phyloP scores from a whole-genome alignment of 306 rosid species.

The Adenanthera pavonina region DNA sequence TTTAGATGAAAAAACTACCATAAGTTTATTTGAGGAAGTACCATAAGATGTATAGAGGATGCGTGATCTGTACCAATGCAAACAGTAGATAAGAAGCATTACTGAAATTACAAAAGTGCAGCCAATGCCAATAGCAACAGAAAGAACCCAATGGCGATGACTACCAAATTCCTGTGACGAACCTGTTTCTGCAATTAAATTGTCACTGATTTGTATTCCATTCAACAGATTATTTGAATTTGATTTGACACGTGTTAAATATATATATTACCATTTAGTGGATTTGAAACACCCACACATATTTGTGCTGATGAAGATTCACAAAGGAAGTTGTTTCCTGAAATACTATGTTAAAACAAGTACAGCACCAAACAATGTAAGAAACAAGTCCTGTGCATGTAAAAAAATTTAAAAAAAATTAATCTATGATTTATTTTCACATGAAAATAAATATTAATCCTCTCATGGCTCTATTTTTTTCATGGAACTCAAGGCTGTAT shows the following conservation, averaged over 20 bases:
- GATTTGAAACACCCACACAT: constrained; percentile 61
- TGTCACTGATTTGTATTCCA: constrained; percentile 7
- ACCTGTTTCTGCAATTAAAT: constrained; percentile 59
- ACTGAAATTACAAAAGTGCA: constrained; percentile 76
- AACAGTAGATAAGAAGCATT: constrained; percentile 70
- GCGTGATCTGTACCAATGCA: constrained; percentile 81
- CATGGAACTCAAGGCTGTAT: not conserved
- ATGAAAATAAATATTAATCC: not conserved
- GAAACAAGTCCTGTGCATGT: not conserved
- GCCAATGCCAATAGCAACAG: constrained; percentile 73
- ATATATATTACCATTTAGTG: constrained; percentile 67
- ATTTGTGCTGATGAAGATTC: constrained; percentile 53
- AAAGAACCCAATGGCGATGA: constrained; percentile 67
- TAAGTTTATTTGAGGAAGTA: constrained; percentile 53
- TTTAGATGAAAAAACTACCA: constrained; percentile 9
- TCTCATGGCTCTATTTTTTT: not conserved
- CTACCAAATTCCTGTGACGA: constrained; percentile 51
- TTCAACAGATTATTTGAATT: constrained; percentile 24
- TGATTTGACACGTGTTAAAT: constrained; percentile 34
- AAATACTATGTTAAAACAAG: constrained; percentile 56
- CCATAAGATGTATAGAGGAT: constrained; percentile 78
- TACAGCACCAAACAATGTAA: constrained; percentile 41
- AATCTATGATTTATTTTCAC: not conserved
- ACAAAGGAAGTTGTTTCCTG: constrained; percentile 88
- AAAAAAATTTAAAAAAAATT: constrained; percentile 6